Evolutionary conservation across 2,329 filamentous ascomycete species (phyloP).

Genomic region (Tothia fuscella): DNA sequence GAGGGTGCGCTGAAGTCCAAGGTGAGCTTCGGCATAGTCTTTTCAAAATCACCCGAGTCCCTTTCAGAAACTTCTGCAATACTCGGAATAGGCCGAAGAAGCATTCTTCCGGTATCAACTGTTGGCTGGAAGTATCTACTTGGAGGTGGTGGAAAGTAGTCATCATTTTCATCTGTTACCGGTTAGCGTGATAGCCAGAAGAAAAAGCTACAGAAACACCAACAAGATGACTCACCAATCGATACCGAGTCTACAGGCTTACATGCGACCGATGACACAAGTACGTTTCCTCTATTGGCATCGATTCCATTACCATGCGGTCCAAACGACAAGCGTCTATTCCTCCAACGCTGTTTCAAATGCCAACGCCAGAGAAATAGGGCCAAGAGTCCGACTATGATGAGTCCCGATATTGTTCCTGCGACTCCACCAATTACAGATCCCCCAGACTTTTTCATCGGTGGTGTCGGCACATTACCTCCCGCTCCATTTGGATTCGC

Average conservation of each 20-base stretch:
- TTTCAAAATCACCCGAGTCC: constrained; percentile 1
- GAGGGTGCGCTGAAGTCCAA: no score
- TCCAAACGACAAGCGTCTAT: constrained; percentile 2
- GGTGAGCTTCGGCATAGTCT: background rate
- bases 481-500: no score
- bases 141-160: constrained; percentile 2
- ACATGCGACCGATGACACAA: constrained; percentile 8
- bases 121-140: constrained; percentile 5
- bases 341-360: background rate
- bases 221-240: no score
- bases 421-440: constrained; percentile 3
- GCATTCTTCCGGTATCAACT: constrained; percentile 1
- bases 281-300: constrained; percentile 1
- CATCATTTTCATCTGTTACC: constrained; percentile 1
- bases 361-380: constrained; percentile 9
- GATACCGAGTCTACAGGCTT: background rate
- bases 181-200: background rate
- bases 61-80: constrained; percentile 6
- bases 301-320: constrained; percentile 9
- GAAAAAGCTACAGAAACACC: no score
- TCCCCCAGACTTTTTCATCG: background rate
- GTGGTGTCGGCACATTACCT: no score
- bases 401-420: background rate
- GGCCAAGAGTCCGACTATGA: constrained; percentile 1
- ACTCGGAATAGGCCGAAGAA: constrained; percentile 3